Evolutionary conservation across 805 yeast species (phyloP), one percentile per base, ranked within the genome.

Genomic region (Tetrapisispora pingtungensis): DNA sequence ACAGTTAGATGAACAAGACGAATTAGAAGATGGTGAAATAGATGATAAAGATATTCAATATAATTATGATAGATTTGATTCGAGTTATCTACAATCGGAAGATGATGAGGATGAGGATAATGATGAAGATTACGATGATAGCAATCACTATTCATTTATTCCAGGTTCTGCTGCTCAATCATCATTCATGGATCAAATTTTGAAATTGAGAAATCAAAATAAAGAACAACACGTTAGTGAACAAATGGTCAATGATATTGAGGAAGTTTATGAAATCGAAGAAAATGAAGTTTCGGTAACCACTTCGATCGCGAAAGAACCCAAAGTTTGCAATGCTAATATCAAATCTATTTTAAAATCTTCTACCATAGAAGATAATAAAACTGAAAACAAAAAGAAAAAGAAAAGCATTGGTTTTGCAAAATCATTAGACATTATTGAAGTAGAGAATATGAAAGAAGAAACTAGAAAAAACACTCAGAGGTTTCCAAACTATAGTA

Each of bases 321-420:
- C 36, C 3, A n/a, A 17, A 15, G n/a, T n/a, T 10, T 19, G 28
- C 4, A 26, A 18, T n/a, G 19, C 19, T 14, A 15, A n/a, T 4
- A 31, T 17, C 20, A 36, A 46, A 22, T 42, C 41, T 7, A 34
- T 27, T 12, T n/a, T 38, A 18, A 42, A 36, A 18, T 5, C 15
- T 10, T n/a, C 15, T 35, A 45, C 14, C 24, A 24, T n/a, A n/a
- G 19, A 39, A 28, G 19, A 30, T 42, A 15, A n/a, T 24, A 12
- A 22, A 7, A 24, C 10, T 8, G 27, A 36, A 7, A 34, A 37
- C 22, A 43, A 45, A 3, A 52, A 53, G 33, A 48, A 43, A 12
- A 54, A 54, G 42, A 64, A 62, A 41, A 46, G 43, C 35, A 66
- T 64, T 33, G 59, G 62, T 3, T 64, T 64, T 48, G 68, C 67